phyloP scores from a whole-genome alignment of 2,329 filamentous ascomycete species.

The Aspergillus felis region DNA sequence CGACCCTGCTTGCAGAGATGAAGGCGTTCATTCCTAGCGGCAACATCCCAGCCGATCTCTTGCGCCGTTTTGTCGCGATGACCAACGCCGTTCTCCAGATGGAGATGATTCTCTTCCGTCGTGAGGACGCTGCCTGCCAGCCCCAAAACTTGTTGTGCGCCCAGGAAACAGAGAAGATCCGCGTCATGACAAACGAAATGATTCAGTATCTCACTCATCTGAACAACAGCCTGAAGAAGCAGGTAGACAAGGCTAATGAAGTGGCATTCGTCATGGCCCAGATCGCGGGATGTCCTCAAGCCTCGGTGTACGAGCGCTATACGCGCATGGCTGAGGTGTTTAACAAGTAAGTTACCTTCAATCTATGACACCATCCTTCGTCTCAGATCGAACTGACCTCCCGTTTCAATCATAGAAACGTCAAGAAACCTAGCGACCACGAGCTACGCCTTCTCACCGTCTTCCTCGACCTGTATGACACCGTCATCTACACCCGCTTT shows the following conservation, averaged over 20 bases:
- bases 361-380: background rate
- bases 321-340: constrained; percentile 7
- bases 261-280: constrained; percentile 9
- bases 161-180: constrained; percentile 8
- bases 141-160: constrained; percentile 6
- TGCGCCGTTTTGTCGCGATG: constrained; percentile 17
- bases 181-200: constrained; percentile 10
- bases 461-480: constrained; percentile 23
- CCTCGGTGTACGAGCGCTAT: background rate
- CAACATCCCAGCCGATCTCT: constrained; percentile 6
- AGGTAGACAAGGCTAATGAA: constrained; percentile 4
- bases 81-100: constrained; percentile 19
- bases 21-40: constrained; percentile 12
- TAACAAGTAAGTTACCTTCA: constrained; percentile 13
- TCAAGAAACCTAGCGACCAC: constrained; percentile 15
- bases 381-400: background rate
- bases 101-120: constrained; percentile 21
- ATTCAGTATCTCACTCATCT: constrained; percentile 12
- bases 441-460: constrained; percentile 20
- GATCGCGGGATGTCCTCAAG: background rate
- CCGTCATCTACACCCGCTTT: constrained; percentile 23
- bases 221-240: constrained; percentile 10
- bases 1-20: constrained; percentile 13
- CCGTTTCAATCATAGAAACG: constrained; percentile 8
- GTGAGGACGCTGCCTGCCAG: background rate